A percentile compares a stretch with the other conserved stretches of the same genome.
Evolutionary conservation across 106 monocot genomes (phyloP).

Genomic region (Gastrodia elata): DNA sequence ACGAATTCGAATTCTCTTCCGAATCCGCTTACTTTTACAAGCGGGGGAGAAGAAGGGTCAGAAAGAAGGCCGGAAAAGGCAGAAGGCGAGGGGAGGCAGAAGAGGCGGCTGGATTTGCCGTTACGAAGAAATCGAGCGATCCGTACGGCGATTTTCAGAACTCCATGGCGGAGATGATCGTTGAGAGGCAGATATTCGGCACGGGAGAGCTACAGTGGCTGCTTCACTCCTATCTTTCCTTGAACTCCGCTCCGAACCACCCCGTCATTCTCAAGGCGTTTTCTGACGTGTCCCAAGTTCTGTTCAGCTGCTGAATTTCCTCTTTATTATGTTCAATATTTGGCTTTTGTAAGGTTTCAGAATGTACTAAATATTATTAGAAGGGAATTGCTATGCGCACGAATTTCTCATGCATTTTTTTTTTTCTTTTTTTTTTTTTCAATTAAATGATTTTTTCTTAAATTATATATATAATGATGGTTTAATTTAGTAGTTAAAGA

Average conservation of each 20-base stretch:
- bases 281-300: constrained; percentile 10
- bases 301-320: constrained; percentile 9
- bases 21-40: not conserved
- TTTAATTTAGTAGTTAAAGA: too few species aligned
- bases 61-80: not conserved
- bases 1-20: not conserved
- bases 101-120: constrained; percentile 23
- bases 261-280: constrained; percentile 46
- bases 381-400: too few species aligned
- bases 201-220: constrained; percentile 34
- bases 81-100: not conserved
- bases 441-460: too few species aligned
- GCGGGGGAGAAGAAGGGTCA: not conserved
- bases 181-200: constrained; percentile 39
- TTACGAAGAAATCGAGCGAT: constrained; percentile 46
- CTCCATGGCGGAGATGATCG: constrained; percentile 75
- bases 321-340: not conserved
- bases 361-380: too few species aligned
- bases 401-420: too few species aligned
- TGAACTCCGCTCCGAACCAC: constrained; percentile 50
- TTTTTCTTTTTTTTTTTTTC: too few species aligned
- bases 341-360: too few species aligned
- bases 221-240: constrained; percentile 37
- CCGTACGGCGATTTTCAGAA: constrained; percentile 57
- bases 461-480: too few species aligned